These are phyloP conservation scores for Neurospora sp. DNA, from an alignment of 495 filamentous ascomycete species.

Conservation along the genomic window DNA sequence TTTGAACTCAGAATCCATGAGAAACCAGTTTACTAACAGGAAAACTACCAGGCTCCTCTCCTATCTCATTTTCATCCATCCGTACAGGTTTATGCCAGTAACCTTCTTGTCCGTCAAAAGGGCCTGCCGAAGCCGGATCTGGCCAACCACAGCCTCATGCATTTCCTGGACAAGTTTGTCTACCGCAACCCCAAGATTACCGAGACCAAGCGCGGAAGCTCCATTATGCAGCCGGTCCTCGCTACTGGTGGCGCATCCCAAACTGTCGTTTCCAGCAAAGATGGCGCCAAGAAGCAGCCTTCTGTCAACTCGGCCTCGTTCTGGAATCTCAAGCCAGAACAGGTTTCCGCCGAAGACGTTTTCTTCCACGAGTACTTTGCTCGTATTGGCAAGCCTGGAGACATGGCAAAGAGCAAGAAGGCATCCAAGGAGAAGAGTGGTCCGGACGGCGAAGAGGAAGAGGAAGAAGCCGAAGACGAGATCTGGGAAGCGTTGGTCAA, in stretches of 20 bases:
- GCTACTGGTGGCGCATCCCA: constrained; percentile 49
- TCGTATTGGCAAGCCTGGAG: constrained; percentile 55
- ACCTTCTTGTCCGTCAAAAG: constrained; percentile 52
- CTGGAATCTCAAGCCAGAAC: constrained; percentile 79
- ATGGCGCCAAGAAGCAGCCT: constrained; percentile 37
- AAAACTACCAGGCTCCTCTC: constrained; percentile 49
- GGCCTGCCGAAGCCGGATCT: constrained; percentile 83
- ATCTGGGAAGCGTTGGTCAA: constrained; percentile 89
- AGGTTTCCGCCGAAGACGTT: constrained; percentile 81
- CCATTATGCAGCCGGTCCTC: constrained; percentile 91
- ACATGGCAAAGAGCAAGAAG: constrained; percentile 46
- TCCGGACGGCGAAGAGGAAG: constrained; percentile 16
- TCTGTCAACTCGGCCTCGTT: constrained; percentile 77
- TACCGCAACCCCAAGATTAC: constrained; percentile 79
- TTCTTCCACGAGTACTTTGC: constrained; percentile 98
- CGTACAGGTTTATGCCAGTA: constrained; percentile 72
- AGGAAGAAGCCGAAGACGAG: constrained; percentile 55
- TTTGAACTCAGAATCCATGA: neutral
- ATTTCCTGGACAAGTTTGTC: constrained; percentile 94
- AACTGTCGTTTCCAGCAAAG: constrained; percentile 51
- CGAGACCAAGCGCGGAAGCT: constrained; percentile 54
- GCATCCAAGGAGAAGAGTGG: constrained; percentile 30
- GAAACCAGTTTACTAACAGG: neutral
- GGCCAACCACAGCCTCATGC: constrained; percentile 73
- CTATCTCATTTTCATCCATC: constrained; percentile 85